Evolutionary conservation across 2,329 filamentous ascomycete genomes (phyloP).

Genomic region (Exophiala bonariae): DNA sequence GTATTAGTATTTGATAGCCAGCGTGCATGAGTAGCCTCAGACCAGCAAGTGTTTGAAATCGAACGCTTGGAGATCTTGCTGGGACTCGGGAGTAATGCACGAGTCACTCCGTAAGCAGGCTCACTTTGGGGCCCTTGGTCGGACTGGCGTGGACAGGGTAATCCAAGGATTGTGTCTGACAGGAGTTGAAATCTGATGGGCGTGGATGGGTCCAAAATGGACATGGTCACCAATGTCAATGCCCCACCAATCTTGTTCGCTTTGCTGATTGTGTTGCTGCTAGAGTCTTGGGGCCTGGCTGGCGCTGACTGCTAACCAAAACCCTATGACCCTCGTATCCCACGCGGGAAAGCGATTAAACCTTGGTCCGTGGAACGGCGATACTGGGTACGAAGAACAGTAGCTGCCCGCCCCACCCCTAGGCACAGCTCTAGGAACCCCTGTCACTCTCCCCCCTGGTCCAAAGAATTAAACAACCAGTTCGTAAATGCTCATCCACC

Average conservation of each 20-base stretch:
- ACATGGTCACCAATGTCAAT: too few species aligned
- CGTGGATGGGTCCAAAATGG: too few species aligned
- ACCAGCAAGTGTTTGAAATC: too few species aligned
- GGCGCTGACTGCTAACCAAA: neutral
- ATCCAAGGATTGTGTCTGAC: too few species aligned
- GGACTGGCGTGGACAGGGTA: too few species aligned
- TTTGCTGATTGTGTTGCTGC: neutral
- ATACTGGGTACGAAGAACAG: neutral
- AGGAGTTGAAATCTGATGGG: too few species aligned
- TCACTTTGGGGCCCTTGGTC: too few species aligned
- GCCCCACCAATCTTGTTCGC: neutral
- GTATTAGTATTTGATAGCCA: too few species aligned
- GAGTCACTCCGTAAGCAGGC: too few species aligned
- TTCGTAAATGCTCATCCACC: neutral
- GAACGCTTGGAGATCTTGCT: too few species aligned
- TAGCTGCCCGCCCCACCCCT: neutral
- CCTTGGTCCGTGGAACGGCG: neutral
- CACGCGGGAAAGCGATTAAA: constrained; percentile 10
- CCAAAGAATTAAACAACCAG: neutral
- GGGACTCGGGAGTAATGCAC: too few species aligned
- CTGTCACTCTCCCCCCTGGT: neutral
- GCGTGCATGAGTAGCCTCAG: too few species aligned
- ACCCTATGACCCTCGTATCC: constrained; percentile 13
- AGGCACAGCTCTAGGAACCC: neutral
- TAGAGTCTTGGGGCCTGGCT: constrained; percentile 5